phyloP scores from a whole-genome alignment of 495 filamentous ascomycete genomes.

The Letharia columbiana region DNA sequence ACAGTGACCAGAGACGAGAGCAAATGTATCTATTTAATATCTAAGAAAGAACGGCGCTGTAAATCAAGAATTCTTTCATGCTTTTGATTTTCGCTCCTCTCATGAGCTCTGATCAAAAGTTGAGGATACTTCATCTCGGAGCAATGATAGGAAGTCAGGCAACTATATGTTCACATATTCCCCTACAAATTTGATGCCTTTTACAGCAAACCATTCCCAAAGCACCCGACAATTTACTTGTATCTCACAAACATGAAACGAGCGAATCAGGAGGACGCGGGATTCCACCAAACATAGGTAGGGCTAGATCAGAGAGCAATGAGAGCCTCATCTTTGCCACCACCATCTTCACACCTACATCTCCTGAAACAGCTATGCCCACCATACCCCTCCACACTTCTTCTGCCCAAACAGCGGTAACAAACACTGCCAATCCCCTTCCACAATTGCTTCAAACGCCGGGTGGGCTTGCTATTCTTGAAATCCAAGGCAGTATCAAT shows the following conservation, averaged over 20 bases:
- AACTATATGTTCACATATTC: not conserved
- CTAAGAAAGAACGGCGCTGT: not conserved
- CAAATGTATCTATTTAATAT: not conserved
- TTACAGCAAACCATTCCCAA: not conserved
- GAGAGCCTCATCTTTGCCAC: not conserved
- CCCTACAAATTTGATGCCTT: not conserved
- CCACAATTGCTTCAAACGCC: conserved; percentile 81
- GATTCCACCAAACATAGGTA: not conserved
- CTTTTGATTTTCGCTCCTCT: not conserved
- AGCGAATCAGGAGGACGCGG: not conserved
- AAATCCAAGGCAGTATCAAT: conserved; percentile 85
- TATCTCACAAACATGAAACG: not conserved
- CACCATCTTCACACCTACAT: not conserved
- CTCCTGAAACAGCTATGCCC: conserved; percentile 32
- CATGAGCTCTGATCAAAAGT: not conserved
- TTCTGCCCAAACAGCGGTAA: conserved; percentile 26
- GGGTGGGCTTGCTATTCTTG: conserved; percentile 62
- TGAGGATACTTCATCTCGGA: not conserved
- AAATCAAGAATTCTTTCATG: not conserved
- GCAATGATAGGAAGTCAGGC: not conserved
- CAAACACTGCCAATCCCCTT: conserved; percentile 50
- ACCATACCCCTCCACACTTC: conserved; percentile 30
- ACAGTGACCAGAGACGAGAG: not conserved
- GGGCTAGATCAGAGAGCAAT: not conserved
- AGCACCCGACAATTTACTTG: not conserved